Evolutionary conservation across 176 grass and related monocot species (phyloP).

Genomic region (Musa beccarii): DNA sequence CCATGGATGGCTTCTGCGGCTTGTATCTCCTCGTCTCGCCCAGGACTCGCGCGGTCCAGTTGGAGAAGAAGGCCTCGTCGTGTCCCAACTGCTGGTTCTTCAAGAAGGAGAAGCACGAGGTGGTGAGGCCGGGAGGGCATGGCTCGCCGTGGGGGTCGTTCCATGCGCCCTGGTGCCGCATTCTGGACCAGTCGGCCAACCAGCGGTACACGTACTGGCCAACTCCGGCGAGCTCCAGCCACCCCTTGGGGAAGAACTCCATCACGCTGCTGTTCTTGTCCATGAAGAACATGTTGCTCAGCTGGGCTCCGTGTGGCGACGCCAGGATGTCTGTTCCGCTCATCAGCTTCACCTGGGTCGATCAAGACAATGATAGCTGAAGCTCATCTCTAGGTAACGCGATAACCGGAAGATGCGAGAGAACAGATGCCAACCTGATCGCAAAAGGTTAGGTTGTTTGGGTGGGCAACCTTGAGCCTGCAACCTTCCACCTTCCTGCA

Average conservation of each 20-base stretch:
- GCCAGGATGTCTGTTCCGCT: not conserved
- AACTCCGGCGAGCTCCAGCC: conserved; percentile 3
- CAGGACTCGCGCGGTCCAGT: conserved; percentile 4
- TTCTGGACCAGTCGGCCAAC: conserved; percentile 3
- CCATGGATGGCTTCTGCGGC: not conserved
- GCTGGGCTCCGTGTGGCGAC: conserved; percentile 7
- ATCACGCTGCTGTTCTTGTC: conserved; percentile 20
- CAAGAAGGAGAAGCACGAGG: not conserved
- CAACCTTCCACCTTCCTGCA: conserved; percentile 6
- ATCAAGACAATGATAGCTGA: not conserved
- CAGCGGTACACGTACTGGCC: conserved; percentile 5
- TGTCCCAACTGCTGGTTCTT: conserved; percentile 3
- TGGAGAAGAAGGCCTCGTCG: conserved; percentile 7
- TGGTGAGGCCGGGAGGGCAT: not conserved
- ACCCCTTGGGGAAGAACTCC: conserved; percentile 20
- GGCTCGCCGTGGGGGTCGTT: conserved; percentile 7
- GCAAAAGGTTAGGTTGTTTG: conserved; percentile 15
- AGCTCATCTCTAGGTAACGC: too few relatives aligned
- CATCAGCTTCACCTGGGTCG: conserved; percentile 8
- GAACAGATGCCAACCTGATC: not conserved
- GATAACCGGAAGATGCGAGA: not conserved
- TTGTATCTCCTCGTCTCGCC: not conserved
- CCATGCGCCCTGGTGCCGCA: conserved; percentile 14
- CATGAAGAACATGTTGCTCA: conserved; percentile 21
- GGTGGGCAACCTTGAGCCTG: not conserved